Evolutionary conservation across 192 early-diverging fungal genomes (phyloP).

Genomic region (Allomyces macrogynus): DNA sequence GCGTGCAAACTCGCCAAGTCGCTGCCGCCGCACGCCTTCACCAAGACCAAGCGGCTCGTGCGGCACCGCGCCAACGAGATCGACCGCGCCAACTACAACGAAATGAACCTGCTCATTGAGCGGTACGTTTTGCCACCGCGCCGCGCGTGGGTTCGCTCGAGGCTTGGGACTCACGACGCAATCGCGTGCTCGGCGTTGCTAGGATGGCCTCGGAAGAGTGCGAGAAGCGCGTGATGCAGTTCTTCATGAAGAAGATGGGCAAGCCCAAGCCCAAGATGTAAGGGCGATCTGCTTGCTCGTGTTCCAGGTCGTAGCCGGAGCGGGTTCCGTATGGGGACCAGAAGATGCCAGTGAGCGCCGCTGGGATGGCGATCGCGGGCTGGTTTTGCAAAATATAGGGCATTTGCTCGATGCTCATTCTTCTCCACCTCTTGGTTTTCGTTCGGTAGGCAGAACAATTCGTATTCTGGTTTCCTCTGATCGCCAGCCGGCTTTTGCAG

Average conservation of each 20-base stretch:
- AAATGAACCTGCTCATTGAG: slow-evolving; percentile 33
- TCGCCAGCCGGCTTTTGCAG: too few species aligned
- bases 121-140: slow-evolving; percentile 5
- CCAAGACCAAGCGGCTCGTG: slow-evolving; percentile 30
- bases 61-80: slow-evolving; percentile 21
- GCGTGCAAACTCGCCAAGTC: slow-evolving; percentile 23
- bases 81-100: slow-evolving; percentile 22
- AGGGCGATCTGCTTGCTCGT: too few species aligned
- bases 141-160: background rate
- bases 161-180: background rate
- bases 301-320: too few species aligned
- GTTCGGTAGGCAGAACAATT: too few species aligned
- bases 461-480: too few species aligned
- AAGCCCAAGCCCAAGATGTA: slow-evolving; percentile 9
- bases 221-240: slow-evolving; percentile 19
- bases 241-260: slow-evolving; percentile 17
- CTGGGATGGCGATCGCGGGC: too few species aligned
- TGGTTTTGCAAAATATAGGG: too few species aligned
- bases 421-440: too few species aligned
- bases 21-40: slow-evolving; percentile 32
- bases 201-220: slow-evolving; percentile 30
- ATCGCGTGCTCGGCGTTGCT: background rate
- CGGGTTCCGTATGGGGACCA: too few species aligned
- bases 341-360: too few species aligned
- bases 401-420: too few species aligned